Evolutionary conservation across 768 basidiomycete genomes (phyloP).

Genomic region (Termitomyces sp.): DNA sequence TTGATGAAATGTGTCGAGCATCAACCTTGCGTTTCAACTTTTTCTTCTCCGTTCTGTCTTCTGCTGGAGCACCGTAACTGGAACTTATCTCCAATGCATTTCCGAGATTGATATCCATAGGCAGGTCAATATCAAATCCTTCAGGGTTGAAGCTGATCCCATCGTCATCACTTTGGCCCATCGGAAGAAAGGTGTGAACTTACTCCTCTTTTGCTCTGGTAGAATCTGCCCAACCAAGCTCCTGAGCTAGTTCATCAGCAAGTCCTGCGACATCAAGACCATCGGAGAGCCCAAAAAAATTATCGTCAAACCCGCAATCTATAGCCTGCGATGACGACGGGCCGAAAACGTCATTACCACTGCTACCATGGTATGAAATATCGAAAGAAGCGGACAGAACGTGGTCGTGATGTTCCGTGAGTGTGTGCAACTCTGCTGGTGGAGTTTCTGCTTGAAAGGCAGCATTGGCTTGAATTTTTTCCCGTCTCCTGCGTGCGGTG

Average conservation of each 20-base stretch:
- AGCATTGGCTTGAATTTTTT: constrained; percentile 17
- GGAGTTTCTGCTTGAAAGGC: constrained; percentile 31
- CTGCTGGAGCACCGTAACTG: background rate
- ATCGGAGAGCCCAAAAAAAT: constrained; percentile 45
- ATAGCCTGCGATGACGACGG: constrained; percentile 53
- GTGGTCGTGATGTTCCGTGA: constrained; percentile 67
- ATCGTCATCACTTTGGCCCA: background rate
- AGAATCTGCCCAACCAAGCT: constrained; percentile 63
- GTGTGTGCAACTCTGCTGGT: constrained; percentile 52
- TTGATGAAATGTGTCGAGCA: background rate
- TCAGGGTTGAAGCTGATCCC: background rate
- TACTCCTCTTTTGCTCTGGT: constrained; percentile 18
- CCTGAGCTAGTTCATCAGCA: constrained; percentile 69
- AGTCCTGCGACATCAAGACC: constrained; percentile 53
- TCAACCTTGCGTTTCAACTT: constrained; percentile 1
- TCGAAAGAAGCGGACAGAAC: constrained; percentile 64
- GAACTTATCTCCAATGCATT: constrained; percentile 1
- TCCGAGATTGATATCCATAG: constrained; percentile 25
- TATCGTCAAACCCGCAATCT: constrained; percentile 46
- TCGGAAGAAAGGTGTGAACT: background rate
- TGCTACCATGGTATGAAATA: constrained; percentile 40
- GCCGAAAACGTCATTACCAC: constrained; percentile 23
- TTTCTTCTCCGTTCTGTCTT: background rate
- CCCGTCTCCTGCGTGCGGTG: constrained; percentile 14
- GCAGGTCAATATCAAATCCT: background rate